Base-by-base conservation (phyloP, 768 basidiomycete genomes). In the Lentinula guzmanii region DNA sequence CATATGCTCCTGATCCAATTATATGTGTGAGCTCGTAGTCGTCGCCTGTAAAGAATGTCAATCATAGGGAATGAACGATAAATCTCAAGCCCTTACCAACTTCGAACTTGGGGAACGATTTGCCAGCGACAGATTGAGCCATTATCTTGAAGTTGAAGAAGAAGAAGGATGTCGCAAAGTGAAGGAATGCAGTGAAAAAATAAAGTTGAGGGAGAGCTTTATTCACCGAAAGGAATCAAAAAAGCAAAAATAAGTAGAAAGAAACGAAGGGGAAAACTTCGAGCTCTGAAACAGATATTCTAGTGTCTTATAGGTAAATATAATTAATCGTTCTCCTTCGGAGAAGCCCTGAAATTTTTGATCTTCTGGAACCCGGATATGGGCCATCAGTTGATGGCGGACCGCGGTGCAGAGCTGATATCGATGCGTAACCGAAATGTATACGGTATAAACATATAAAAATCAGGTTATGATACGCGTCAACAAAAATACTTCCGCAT, bases 1-100 rank as follows among this genome's bases (percentile, higher is more conserved):
- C 96, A 70, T 96, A 95, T 55, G 94, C 94, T 18, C 94, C 91
- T 71, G 93, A 91, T 54, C 91, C 91, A 60, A 95, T 89, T 69
- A 91, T 86, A 77, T 91, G 89, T 65, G 91, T 83, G 33, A 93
- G 88, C 71, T 91, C 85, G 69, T 93, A 93, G 75, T 90, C 87
- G 42, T 85, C 85, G 42, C 89, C 89, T 86, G 21, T 13, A 8
- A 28, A 33, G 28, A 8, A 18, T 34, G 15, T 34, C 21, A 52
- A 6, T 37, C 8, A 21, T 28, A 35, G 24, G 16, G 5, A 21
- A 18, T 8, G 13, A 13, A 37, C 16, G 9, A 11, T 10, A 41
- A 5, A 9, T 3, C 24, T 3, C 6, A 18, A 39, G 10, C 16
- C 3, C 55, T 43, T 43, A 45, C 55, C 55, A 24, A 56, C 41